Evolutionary conservation across 2,329 filamentous ascomycete genomes (phyloP).

Genomic region (Domatiomyces globalis): DNA sequence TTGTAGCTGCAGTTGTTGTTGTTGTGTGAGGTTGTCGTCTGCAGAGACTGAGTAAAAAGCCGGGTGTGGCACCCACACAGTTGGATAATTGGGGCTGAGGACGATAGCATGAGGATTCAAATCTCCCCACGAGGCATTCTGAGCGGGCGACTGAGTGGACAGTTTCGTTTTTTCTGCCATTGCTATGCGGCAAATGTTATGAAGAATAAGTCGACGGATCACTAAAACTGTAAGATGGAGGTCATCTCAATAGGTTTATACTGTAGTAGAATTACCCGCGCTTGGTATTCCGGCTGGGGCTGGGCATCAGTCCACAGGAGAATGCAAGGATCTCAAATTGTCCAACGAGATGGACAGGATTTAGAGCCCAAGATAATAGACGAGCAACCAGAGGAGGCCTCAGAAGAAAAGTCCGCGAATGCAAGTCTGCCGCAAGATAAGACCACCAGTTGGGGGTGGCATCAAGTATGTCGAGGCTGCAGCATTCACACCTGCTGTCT

Average conservation of each 20-base stretch:
- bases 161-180: background rate
- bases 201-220: background rate
- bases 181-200: background rate
- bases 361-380: background rate
- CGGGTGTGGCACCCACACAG: background rate
- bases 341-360: background rate
- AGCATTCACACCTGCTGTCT: background rate
- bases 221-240: background rate
- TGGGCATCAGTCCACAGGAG: background rate
- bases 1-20: background rate
- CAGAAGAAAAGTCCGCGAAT: background rate
- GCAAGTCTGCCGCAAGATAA: background rate
- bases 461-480: background rate
- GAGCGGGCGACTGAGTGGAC: background rate
- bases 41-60: background rate
- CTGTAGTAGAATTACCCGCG: background rate
- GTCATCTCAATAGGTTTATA: background rate
- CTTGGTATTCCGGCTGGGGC: background rate
- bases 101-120: background rate
- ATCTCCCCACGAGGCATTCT: background rate
- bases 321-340: background rate
- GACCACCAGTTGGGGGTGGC: background rate
- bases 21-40: background rate
- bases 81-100: background rate
- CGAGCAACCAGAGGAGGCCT: background rate